Percentiles rank a stretch among this genome's conserved stretches.
Evolutionary conservation across 352 stramenopile species (phyloP).

Genomic region (Blastocystis sp.): DNA sequence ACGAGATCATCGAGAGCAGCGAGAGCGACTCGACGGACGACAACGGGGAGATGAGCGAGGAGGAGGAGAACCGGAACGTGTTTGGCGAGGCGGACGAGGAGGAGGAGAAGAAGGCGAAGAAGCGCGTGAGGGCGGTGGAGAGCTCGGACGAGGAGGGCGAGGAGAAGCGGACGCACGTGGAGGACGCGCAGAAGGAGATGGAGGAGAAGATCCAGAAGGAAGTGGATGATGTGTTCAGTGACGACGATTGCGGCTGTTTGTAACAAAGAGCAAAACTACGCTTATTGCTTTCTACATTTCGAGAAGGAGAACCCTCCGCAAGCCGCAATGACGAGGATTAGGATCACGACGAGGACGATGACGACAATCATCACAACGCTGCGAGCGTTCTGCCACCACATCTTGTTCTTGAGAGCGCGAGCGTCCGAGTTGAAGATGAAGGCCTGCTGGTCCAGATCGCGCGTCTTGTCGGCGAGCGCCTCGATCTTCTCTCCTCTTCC

Average conservation of each 20-base stretch:
- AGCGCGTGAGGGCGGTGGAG: conserved; percentile 39
- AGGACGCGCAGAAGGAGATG: not conserved
- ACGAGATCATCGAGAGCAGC: conserved; percentile 40
- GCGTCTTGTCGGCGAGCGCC: conserved; percentile 65
- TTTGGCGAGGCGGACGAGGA: conserved; percentile 34
- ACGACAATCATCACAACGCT: conserved; percentile 61
- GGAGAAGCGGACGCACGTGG: conserved; percentile 20
- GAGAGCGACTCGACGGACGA: conserved; percentile 37
- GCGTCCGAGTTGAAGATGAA: conserved; percentile 68
- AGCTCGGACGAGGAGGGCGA: conserved; percentile 52
- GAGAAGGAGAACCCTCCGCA: conserved; percentile 51
- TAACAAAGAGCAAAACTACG: not conserved
- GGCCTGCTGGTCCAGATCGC: conserved; percentile 62
- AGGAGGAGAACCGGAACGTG: conserved; percentile 20
- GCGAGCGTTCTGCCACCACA: conserved; percentile 69
- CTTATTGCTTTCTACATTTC: conserved; percentile 22
- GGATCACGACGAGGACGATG: conserved; percentile 51
- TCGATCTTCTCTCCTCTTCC: conserved; percentile 68
- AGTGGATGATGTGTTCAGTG: conserved; percentile 57
- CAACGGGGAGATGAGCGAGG: conserved; percentile 60
- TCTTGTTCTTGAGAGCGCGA: conserved; percentile 67
- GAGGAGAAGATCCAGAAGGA: conserved; percentile 9
- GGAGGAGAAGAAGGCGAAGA: conserved; percentile 43
- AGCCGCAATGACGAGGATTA: conserved; percentile 41
- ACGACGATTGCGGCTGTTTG: conserved; percentile 54